Conservation (phyloP, 2,329 filamentous ascomycete genomes). For the Claviceps paspali region DNA sequence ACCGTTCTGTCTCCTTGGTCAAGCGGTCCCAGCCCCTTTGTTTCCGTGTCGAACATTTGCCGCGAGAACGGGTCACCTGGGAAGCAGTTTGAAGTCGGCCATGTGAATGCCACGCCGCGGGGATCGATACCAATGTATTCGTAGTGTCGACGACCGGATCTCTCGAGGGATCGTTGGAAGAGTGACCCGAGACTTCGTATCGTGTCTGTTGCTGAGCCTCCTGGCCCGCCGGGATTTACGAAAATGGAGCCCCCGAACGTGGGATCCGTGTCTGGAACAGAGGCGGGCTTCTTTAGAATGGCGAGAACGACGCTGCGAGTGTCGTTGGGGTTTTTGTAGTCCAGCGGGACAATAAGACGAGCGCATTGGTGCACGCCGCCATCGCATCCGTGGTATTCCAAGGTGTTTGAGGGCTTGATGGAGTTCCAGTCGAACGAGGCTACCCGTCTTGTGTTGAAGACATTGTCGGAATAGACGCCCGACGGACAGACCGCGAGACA, state of each 20-base stretch:
- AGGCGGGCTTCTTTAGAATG: slow-evolving; percentile 23
- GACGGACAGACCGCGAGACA: too few relatives aligned
- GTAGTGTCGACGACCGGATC: slow-evolving; percentile 13
- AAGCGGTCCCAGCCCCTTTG: neutral
- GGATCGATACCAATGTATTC: slow-evolving; percentile 27
- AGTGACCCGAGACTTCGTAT: slow-evolving; percentile 10
- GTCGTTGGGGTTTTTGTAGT: slow-evolving; percentile 17
- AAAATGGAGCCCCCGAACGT: slow-evolving; percentile 22
- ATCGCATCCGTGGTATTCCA: slow-evolving; percentile 19
- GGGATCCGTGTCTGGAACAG: slow-evolving; percentile 18
- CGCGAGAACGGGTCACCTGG: slow-evolving; percentile 9
- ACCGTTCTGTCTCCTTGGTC: neutral
- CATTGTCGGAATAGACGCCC: neutral
- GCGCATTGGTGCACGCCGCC: slow-evolving; percentile 20
- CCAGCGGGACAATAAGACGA: slow-evolving; percentile 25
- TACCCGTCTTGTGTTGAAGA: neutral
- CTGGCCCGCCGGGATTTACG: slow-evolving; percentile 25
- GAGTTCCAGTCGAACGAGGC: slow-evolving; percentile 6
- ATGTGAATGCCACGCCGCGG: slow-evolving; percentile 16
- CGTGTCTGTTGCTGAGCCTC: slow-evolving; percentile 18
- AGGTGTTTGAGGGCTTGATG: slow-evolving; percentile 6
- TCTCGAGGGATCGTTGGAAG: slow-evolving; percentile 16
- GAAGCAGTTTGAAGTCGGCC: slow-evolving; percentile 5
- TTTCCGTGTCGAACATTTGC: neutral
- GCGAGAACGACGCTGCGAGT: slow-evolving; percentile 18